Percentiles rank a stretch among this genome's conserved stretches.
Evolutionary conservation across 2,329 filamentous ascomycete species (phyloP).

Genomic region (Fusarium buharicum): DNA sequence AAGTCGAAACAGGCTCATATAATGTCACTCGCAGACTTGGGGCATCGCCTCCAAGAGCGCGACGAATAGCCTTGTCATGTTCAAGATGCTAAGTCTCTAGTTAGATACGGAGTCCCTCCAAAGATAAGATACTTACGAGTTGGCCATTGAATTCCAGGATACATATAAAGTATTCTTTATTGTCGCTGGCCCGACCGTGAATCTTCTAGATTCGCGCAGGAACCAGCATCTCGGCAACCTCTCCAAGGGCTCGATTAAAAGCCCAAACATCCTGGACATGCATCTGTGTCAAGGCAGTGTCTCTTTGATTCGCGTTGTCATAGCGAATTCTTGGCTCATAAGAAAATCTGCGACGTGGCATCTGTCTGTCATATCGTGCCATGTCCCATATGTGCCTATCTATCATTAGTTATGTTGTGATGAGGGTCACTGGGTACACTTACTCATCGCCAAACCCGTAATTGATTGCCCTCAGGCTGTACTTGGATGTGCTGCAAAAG

Average conservation of each 20-base stretch:
- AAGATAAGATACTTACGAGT: background rate
- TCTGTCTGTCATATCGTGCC: rapidly evolving
- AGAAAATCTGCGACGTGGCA: rapidly evolving
- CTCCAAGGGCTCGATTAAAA: background rate
- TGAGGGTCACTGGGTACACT: background rate
- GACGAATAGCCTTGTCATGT: background rate
- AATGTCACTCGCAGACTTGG: too few relatives aligned
- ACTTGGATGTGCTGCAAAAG: rapidly evolving
- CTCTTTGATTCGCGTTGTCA: conserved; percentile 1
- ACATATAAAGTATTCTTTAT: background rate
- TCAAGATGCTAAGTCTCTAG: background rate
- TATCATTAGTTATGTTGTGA: background rate
- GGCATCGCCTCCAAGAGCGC: background rate
- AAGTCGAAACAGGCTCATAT: too few relatives aligned
- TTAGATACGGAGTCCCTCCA: too few relatives aligned
- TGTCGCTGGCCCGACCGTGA: rapidly evolving
- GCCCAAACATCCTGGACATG: conserved; percentile 22
- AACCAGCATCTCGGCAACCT: background rate
- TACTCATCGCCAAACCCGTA: conserved; percentile 4
- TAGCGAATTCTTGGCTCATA: background rate
- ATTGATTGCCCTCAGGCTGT: rapidly evolving
- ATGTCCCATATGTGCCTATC: conserved; percentile 3
- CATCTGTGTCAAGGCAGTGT: background rate
- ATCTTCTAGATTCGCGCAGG: conserved; percentile 13
- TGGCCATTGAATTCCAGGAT: background rate